phyloP scores from a whole-genome alignment of 2,329 filamentous ascomycete species.

The Cercospora brassicicola region DNA sequence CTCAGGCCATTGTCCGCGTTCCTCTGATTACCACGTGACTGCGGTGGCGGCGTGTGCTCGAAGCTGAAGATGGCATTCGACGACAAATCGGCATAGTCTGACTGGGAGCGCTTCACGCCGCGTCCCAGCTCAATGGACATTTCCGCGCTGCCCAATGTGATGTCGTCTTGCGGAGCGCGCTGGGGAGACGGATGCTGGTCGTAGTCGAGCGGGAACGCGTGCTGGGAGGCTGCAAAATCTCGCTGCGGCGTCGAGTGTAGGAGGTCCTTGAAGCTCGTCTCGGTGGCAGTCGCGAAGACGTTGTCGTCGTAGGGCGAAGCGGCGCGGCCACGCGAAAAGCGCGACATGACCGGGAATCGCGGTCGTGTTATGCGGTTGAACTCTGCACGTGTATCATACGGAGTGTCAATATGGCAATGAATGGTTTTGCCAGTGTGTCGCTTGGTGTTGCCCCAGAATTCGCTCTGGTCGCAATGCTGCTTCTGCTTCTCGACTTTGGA shows the following conservation, averaged over 20 bases:
- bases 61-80: conserved; percentile 52
- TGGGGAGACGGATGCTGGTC: conserved; percentile 22
- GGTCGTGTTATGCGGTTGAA: neutral
- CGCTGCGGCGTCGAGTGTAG: conserved; percentile 29
- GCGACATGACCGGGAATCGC: conserved; percentile 11
- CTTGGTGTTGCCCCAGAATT: neutral
- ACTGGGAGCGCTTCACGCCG: conserved; percentile 45
- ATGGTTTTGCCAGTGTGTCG: neutral
- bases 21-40: conserved; percentile 32
- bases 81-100: conserved; percentile 50
- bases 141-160: conserved; percentile 43
- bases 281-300: conserved; percentile 25
- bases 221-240: neutral
- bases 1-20: conserved; percentile 43
- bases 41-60: conserved; percentile 47
- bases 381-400: neutral
- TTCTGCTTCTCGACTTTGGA: neutral
- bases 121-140: conserved; percentile 60
- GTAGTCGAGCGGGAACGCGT: conserved; percentile 26
- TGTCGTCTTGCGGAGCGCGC: conserved; percentile 17
- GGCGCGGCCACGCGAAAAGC: conserved; percentile 13
- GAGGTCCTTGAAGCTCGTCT: conserved; percentile 26
- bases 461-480: neutral
- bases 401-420: neutral
- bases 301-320: conserved; percentile 18